phyloP scores from a whole-genome alignment of 305 asterid genomes.

The Plantago coronopus region DNA sequence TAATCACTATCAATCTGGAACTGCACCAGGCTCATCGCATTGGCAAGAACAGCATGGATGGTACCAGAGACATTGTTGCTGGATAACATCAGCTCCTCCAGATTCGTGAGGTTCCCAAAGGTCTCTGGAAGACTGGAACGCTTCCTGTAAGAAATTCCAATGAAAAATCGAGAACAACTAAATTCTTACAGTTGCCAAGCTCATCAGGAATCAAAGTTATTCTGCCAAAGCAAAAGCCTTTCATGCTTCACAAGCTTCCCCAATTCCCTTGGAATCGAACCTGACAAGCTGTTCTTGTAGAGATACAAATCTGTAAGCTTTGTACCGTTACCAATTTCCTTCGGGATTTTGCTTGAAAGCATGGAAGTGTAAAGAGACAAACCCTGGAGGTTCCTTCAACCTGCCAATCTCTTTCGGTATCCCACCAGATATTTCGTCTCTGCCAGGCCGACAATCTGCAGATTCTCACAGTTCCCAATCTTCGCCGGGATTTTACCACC shows the following conservation, averaged over 20 bases:
- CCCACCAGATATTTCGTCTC: constrained; percentile 65
- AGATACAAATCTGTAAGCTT: constrained; percentile 63
- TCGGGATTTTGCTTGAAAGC: constrained; percentile 76
- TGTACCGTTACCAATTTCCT: constrained; percentile 68
- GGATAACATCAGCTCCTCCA: constrained; percentile 76
- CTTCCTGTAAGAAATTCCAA: constrained; percentile 52
- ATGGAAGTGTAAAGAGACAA: constrained; percentile 67
- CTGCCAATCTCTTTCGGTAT: constrained; percentile 62
- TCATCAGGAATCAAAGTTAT: constrained; percentile 57
- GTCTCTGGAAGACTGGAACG: constrained; percentile 58
- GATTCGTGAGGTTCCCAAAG: constrained; percentile 57
- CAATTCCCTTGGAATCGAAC: constrained; percentile 55
- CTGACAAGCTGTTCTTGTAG: constrained; percentile 64
- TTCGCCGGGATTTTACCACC: constrained; percentile 59
- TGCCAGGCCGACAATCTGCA: constrained; percentile 66
- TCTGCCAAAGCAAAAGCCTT: constrained; percentile 73
- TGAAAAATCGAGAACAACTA: constrained; percentile 57
- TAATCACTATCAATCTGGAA: constrained; percentile 71
- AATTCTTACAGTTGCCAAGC: constrained; percentile 51
- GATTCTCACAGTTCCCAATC: constrained; percentile 44
- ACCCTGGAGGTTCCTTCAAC: constrained; percentile 48
- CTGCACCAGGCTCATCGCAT: constrained; percentile 55
- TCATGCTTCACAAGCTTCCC: constrained; percentile 69
- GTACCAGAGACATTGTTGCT: constrained; percentile 81
- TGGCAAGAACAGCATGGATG: constrained; percentile 67